phyloP scores from a whole-genome alignment of 176 grass and related monocot genomes.

The Poa pratensis region DNA sequence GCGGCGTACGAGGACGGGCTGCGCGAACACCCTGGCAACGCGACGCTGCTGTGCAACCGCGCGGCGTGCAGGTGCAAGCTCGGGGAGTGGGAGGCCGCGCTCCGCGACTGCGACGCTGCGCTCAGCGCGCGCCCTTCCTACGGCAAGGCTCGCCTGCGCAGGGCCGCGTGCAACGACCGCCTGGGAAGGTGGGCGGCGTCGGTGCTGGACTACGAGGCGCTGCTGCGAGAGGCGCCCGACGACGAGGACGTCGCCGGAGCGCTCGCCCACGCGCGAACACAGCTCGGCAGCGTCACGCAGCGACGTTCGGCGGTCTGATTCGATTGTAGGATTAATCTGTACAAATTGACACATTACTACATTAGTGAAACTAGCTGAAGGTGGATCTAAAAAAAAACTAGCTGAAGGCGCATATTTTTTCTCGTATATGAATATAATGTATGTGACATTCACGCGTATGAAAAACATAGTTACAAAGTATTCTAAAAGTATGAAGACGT shows the following conservation, averaged over 20 bases:
- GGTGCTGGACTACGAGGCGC: constrained; percentile 12
- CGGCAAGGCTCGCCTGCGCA: constrained; percentile 13
- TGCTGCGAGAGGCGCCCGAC: background rate
- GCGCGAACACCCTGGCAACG: constrained; percentile 3
- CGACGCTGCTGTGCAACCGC: constrained; percentile 22
- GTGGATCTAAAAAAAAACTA: no score
- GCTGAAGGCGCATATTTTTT: no score
- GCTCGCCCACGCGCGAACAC: constrained; percentile 1
- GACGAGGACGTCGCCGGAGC: background rate
- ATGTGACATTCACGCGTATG: no score
- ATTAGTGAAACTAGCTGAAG: no score
- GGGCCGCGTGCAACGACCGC: constrained; percentile 7
- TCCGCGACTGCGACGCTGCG: constrained; percentile 6
- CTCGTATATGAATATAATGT: no score
- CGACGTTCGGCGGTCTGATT: background rate
- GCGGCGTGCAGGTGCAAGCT: constrained; percentile 20
- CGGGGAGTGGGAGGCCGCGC: background rate
- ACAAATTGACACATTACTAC: background rate
- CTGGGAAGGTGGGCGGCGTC: constrained; percentile 7
- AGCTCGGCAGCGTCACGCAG: background rate
- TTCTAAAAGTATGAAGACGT: no score
- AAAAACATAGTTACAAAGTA: no score
- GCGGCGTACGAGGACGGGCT: constrained; percentile 5
- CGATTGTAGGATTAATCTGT: background rate
- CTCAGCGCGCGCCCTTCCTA: background rate